Evolutionary conservation across 2,329 filamentous ascomycete genomes (phyloP).

Genomic region (Cytospora paraplurivora): DNA sequence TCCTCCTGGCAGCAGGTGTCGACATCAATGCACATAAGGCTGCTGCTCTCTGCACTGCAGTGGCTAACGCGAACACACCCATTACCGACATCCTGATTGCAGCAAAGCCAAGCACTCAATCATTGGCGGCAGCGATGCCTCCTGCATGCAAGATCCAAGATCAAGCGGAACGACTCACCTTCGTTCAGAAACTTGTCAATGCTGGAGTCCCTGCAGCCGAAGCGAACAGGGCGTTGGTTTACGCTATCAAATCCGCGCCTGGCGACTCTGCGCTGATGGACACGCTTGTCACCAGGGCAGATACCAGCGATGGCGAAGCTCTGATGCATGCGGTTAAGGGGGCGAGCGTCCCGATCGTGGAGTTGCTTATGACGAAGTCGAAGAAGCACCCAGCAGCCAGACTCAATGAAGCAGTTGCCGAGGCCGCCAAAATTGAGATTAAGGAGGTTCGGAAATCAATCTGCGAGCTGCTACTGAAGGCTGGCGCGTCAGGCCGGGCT

Average conservation of each 20-base stretch:
- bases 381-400: conserved; percentile 42
- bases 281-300: conserved; percentile 48
- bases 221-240: conserved; percentile 53
- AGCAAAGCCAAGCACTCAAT: conserved; percentile 43
- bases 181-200: conserved; percentile 53
- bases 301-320: conserved; percentile 53
- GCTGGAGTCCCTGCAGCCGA: conserved; percentile 51
- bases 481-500: conserved; percentile 47
- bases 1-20: conserved; percentile 53
- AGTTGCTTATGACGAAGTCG: conserved; percentile 46
- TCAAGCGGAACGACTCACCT: conserved; percentile 52
- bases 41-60: conserved; percentile 52
- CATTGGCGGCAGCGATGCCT: conserved; percentile 53
- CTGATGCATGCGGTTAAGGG: conserved; percentile 49
- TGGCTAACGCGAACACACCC: conserved; percentile 47
- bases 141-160: conserved; percentile 55
- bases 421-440: conserved; percentile 47
- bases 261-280: conserved; percentile 53
- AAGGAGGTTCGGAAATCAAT: conserved; percentile 45
- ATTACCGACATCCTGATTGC: conserved; percentile 54
- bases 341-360: conserved; percentile 49
- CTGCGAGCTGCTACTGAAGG: conserved; percentile 48
- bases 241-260: conserved; percentile 51
- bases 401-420: conserved; percentile 47
- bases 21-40: conserved; percentile 57